Evolutionary conservation across 2,329 filamentous ascomycete species (phyloP).

Genomic region (Ilyonectria sp.): DNA sequence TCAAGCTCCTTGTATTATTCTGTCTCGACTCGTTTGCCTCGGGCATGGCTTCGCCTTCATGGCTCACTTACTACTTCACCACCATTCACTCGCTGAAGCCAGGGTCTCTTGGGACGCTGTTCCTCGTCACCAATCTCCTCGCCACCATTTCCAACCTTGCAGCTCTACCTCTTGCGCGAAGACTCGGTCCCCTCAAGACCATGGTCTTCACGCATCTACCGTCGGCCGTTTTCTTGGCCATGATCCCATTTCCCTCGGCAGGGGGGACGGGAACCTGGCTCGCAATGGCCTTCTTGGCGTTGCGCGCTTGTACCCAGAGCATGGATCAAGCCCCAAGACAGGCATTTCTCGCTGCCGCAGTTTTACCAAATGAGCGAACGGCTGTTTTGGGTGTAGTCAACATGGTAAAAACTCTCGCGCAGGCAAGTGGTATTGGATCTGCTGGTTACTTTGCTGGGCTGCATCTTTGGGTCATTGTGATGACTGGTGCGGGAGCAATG

Average conservation of each 20-base stretch:
- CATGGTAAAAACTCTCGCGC: conserved; percentile 75
- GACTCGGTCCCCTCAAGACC: conserved; percentile 76
- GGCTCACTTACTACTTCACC: conserved; percentile 71
- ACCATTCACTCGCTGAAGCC: conserved; percentile 54
- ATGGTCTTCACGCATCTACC: conserved; percentile 85
- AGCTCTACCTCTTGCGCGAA: conserved; percentile 68
- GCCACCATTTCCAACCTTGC: conserved; percentile 66
- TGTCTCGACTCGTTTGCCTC: conserved; percentile 1
- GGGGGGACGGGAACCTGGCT: conserved; percentile 44
- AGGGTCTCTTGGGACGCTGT: conserved; percentile 68
- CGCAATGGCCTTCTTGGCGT: conserved; percentile 72
- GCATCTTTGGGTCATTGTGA: conserved; percentile 1
- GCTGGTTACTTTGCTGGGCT: conserved; percentile 44
- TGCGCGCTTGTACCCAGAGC: conserved; percentile 73
- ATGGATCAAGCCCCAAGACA: conserved; percentile 82
- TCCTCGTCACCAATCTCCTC: conserved; percentile 68
- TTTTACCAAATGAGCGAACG: conserved; percentile 77
- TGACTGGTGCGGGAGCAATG: conserved; percentile 3
- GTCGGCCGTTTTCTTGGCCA: conserved; percentile 74
- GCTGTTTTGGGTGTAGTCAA: conserved; percentile 81
- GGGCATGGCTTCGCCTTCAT: conserved; percentile 50
- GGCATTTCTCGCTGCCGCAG: conserved; percentile 77
- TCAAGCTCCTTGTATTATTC: neutral
- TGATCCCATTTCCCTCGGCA: conserved; percentile 72
- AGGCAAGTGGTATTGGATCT: conserved; percentile 75